A percentile compares a stretch with the other conserved stretches of the same genome.
Conservation (phyloP, 1,284 basidiomycete species). For the Coniferiporia sulphurascens region DNA sequence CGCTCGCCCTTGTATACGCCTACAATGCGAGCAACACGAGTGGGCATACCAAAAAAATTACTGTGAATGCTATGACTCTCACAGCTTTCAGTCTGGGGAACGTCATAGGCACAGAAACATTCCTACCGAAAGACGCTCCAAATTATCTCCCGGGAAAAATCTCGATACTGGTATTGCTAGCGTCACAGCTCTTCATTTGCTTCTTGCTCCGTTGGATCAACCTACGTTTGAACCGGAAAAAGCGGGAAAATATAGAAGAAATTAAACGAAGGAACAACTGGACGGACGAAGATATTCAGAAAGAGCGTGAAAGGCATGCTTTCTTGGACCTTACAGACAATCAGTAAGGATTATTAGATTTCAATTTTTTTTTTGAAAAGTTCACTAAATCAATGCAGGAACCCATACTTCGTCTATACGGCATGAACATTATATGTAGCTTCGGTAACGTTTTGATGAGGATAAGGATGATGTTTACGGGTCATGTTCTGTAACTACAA, state of each 20-base stretch:
- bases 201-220: slow-evolving; percentile 53
- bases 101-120: slow-evolving; percentile 57
- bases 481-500: too few species aligned
- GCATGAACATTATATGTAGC: neutral
- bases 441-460: neutral
- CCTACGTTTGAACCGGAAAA: slow-evolving; percentile 49
- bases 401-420: slow-evolving; percentile 45
- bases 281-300: slow-evolving; percentile 50
- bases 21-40: slow-evolving; percentile 65
- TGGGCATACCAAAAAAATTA: slow-evolving; percentile 65
- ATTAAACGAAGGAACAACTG: slow-evolving; percentile 46
- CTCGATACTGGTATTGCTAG: slow-evolving; percentile 56
- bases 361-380: neutral
- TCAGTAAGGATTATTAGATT: slow-evolving; percentile 34
- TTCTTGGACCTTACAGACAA: slow-evolving; percentile 63
- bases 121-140: slow-evolving; percentile 58
- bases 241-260: slow-evolving; percentile 37
- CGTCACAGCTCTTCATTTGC: slow-evolving; percentile 44
- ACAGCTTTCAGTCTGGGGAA: slow-evolving; percentile 54
- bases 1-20: slow-evolving; percentile 56
- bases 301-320: slow-evolving; percentile 53
- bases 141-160: slow-evolving; percentile 54
- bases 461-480: too few species aligned
- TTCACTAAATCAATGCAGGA: slow-evolving; percentile 20
- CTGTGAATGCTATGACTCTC: slow-evolving; percentile 58